Evolutionary conservation across 1,284 basidiomycete genomes (phyloP).

Genomic region (Athelia sp.): DNA sequence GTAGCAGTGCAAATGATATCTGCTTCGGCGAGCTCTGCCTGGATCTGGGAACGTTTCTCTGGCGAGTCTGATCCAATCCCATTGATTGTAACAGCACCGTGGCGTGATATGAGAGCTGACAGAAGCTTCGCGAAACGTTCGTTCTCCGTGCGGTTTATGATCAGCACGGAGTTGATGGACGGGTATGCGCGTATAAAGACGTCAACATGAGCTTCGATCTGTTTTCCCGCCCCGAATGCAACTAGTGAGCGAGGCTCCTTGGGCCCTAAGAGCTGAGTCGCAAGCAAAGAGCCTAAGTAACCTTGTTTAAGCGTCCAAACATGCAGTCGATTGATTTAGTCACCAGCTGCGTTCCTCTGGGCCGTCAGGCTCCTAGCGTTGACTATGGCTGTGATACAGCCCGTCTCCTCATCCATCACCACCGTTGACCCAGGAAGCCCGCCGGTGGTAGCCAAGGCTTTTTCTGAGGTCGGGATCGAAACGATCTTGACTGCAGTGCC

Average conservation of each 20-base stretch:
- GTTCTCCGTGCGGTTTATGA: conserved; percentile 63
- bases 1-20: conserved; percentile 76
- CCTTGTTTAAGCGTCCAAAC: conserved; percentile 1
- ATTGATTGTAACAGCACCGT: conserved; percentile 8
- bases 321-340: conserved; percentile 14
- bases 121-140: conserved; percentile 42
- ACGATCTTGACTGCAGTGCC: conserved; percentile 67
- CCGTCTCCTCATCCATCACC: conserved; percentile 67
- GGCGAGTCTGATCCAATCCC: conserved; percentile 17
- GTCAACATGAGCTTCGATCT: conserved; percentile 60
- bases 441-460: conserved; percentile 23
- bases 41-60: conserved; percentile 13
- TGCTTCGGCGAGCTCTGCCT: conserved; percentile 29
- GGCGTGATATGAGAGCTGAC: conserved; percentile 27
- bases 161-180: conserved; percentile 46
- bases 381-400: conserved; percentile 63
- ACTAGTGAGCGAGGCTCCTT: conserved; percentile 44
- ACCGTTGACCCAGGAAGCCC: conserved; percentile 77
- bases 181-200: conserved; percentile 58
- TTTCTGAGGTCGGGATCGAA: conserved; percentile 45
- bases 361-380: conserved; percentile 78
- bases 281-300: conserved; percentile 68
- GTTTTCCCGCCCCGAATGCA: conserved; percentile 74
- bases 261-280: conserved; percentile 48
- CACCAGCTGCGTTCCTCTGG: conserved; percentile 76